Evolutionary conservation across 2,329 filamentous ascomycete genomes (phyloP).

Genomic region (Calonectria crousiana): DNA sequence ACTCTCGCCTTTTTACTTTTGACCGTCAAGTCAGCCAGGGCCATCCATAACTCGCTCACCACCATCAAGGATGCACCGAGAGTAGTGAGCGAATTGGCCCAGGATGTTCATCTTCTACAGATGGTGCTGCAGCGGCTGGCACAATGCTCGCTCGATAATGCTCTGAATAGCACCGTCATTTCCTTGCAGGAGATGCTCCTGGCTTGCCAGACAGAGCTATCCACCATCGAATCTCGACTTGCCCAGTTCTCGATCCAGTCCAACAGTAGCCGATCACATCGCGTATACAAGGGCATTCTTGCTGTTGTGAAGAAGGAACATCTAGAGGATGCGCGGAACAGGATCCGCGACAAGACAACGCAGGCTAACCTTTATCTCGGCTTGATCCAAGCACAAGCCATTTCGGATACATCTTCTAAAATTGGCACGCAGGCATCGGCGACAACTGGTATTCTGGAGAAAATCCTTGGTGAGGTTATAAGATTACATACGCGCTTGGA

Average conservation of each 20-base stretch:
- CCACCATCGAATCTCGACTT: neutral
- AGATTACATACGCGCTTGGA: constrained; percentile 16
- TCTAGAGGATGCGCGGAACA: constrained; percentile 15
- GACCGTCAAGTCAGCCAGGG: neutral
- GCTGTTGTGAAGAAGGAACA: constrained; percentile 26
- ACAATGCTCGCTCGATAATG: neutral
- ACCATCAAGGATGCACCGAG: neutral
- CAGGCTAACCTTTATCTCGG: constrained; percentile 29
- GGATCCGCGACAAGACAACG: constrained; percentile 25
- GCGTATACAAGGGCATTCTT: neutral
- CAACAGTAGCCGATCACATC: neutral
- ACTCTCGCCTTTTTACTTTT: neutral
- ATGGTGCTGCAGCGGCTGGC: neutral
- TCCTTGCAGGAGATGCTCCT: neutral
- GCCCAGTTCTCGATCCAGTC: neutral
- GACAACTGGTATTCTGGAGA: constrained; percentile 21
- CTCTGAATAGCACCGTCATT: neutral
- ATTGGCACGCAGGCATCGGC: constrained; percentile 12
- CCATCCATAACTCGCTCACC: neutral
- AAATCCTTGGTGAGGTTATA: constrained; percentile 21
- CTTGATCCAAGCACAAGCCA: constrained; percentile 26
- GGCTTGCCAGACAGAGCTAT: neutral
- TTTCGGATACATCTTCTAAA: constrained; percentile 19
- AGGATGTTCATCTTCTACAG: neutral
- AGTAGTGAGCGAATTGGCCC: neutral